Conservation (phyloP, 2,329 filamentous ascomycete genomes). For the Penicillium sp. region DNA sequence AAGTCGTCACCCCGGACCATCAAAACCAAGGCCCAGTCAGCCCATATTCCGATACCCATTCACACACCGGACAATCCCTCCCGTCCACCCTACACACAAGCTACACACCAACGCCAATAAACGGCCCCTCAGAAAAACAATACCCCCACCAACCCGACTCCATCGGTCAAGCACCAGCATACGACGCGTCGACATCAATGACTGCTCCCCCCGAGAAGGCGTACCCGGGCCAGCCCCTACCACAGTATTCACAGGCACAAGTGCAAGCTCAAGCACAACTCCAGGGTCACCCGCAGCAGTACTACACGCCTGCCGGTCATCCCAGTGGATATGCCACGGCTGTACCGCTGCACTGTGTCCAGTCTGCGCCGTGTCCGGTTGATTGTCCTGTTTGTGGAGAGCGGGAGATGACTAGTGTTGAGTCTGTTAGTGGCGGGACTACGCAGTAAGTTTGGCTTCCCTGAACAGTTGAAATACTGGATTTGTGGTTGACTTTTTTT, state of each 20-base stretch:
- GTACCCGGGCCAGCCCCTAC: conserved; percentile 19
- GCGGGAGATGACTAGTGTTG: conserved; percentile 33
- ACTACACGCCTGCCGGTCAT: conserved; percentile 19
- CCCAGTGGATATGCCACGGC: conserved; percentile 28
- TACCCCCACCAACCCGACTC: conserved; percentile 5
- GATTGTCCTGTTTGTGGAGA: conserved; percentile 51
- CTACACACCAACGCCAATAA: not conserved
- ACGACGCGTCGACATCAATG: not conserved
- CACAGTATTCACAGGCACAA: not conserved
- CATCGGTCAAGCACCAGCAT: not conserved
- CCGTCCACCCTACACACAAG: not conserved
- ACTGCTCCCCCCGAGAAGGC: conserved; percentile 7
- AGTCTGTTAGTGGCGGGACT: conserved; percentile 27
- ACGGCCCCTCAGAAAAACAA: not conserved
- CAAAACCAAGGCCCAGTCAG: not conserved
- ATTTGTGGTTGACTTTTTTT: not conserved
- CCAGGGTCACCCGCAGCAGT: conserved; percentile 6
- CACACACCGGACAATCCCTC: not conserved
- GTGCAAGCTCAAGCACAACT: not conserved
- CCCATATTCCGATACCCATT: not conserved
- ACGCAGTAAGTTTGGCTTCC: conserved; percentile 28
- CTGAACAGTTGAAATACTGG: not conserved
- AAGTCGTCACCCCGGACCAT: not conserved
- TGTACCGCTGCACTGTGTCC: conserved; percentile 28
- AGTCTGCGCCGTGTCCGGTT: conserved; percentile 42